These are phyloP conservation scores for Polytrichum formosum DNA, from an alignment of 225 moss, liverwort and hornwort genomes.

Conservation along the genomic window DNA sequence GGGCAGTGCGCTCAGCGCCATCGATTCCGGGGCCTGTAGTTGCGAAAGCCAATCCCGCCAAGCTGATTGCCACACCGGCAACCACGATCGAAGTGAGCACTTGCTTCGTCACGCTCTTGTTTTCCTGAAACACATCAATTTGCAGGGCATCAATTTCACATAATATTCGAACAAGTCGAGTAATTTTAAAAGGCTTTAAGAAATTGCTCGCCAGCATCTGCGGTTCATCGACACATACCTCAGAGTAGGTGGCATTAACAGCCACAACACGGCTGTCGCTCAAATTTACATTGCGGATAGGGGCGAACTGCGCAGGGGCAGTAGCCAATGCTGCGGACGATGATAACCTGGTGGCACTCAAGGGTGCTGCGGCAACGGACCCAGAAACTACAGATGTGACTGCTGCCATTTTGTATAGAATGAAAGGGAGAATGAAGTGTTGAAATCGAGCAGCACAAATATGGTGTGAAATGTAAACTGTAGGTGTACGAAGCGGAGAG, in stretches of 20 bases:
- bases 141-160: too few relatives aligned
- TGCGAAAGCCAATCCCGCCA: slow-evolving; percentile 37
- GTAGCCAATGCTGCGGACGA: slow-evolving; percentile 15
- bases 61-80: slow-evolving; percentile 36
- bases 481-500: too few relatives aligned
- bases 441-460: too few relatives aligned
- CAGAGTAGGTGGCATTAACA: slow-evolving; percentile 18
- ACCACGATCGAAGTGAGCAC: slow-evolving; percentile 36
- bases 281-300: slow-evolving; percentile 14
- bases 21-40: slow-evolving; percentile 24
- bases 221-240: slow-evolving; percentile 10
- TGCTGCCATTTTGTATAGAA: too few relatives aligned
- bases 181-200: too few relatives aligned
- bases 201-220: too few relatives aligned
- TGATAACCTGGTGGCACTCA: slow-evolving; percentile 8
- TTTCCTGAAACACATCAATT: slow-evolving; percentile 17
- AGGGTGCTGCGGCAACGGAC: slow-evolving; percentile 28
- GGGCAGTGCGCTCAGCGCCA: slow-evolving; percentile 45
- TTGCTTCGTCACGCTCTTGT: slow-evolving; percentile 9
- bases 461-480: too few relatives aligned
- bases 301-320: slow-evolving; percentile 20
- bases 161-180: too few relatives aligned
- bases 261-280: slow-evolving; percentile 17
- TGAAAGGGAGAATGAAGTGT: too few relatives aligned
- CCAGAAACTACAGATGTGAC: not conserved